Conservation (phyloP, 2,329 filamentous ascomycete genomes). For the Alternaria incomplexa region DNA sequence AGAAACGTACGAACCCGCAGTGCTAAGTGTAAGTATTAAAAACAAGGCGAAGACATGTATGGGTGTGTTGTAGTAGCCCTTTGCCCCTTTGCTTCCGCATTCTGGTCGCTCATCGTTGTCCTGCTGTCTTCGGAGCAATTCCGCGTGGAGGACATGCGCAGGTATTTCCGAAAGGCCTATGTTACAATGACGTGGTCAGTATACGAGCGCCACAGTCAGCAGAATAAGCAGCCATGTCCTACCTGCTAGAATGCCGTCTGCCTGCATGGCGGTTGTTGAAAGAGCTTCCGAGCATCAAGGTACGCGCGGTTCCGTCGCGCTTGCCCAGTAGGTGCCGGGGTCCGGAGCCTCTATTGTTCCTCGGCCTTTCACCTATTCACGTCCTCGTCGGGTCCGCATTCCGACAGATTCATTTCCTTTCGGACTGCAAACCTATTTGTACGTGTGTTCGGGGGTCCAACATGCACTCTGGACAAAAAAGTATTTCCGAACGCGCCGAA, state of each 20-base stretch:
- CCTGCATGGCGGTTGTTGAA: conserved; percentile 27
- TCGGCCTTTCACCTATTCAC: conserved; percentile 8
- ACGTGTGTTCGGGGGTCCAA: conserved; percentile 2
- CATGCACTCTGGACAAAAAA: background rate
- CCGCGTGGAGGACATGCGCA: conserved; percentile 54
- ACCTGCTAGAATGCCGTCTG: conserved; percentile 24
- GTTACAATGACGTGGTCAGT: conserved; percentile 18
- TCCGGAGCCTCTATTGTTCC: conserved; percentile 28
- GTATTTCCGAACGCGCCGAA: conserved; percentile 7
- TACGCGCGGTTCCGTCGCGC: conserved; percentile 13
- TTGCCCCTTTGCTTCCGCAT: conserved; percentile 58
- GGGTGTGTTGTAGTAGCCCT: conserved; percentile 60
- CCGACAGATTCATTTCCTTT: background rate
- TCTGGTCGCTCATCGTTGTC: conserved; percentile 51
- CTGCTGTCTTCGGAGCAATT: conserved; percentile 58
- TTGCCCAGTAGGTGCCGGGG: conserved; percentile 14
- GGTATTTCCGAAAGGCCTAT: conserved; percentile 47
- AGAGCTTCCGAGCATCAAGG: conserved; percentile 2
- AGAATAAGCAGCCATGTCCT: conserved; percentile 9
- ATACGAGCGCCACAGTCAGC: background rate
- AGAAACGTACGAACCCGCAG: conserved; percentile 51
- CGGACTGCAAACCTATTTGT: background rate
- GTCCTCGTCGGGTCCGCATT: background rate
- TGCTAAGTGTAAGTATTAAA: conserved; percentile 63
- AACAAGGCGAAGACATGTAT: conserved; percentile 65